A percentile compares a stretch with the other conserved stretches of the same genome.
These are phyloP conservation scores for Aspergillus conjunctus DNA, from an alignment of 495 filamentous ascomycete species.

Conservation along the genomic window DNA sequence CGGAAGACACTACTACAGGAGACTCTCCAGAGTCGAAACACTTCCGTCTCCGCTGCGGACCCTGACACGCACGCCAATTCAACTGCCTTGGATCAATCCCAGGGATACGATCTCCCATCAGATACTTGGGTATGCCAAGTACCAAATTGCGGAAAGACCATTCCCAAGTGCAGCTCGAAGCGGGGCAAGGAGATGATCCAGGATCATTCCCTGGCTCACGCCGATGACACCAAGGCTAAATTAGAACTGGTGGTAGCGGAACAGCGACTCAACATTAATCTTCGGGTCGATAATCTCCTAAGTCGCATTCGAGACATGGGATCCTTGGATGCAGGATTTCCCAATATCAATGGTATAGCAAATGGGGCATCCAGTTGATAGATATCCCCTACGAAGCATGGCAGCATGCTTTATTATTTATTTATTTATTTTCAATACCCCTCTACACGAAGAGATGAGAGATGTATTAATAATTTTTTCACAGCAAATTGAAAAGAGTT, in stretches of 20 bases:
- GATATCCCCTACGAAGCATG: constrained; percentile 13
- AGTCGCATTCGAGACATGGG: constrained; percentile 35
- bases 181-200: constrained; percentile 61
- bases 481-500: too few relatives aligned
- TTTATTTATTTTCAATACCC: constrained; percentile 7
- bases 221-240: constrained; percentile 61
- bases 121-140: constrained; percentile 73
- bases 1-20: constrained; percentile 43
- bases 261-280: constrained; percentile 41
- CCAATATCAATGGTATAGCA: constrained; percentile 11
- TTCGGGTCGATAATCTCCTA: constrained; percentile 45
- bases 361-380: constrained; percentile 15
- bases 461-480: not conserved
- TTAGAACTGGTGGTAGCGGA: constrained; percentile 57
- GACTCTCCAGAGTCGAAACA: constrained; percentile 33
- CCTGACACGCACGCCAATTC: constrained; percentile 30
- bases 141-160: constrained; percentile 64
- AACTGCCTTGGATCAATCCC: constrained; percentile 43
- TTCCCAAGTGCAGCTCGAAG: constrained; percentile 59
- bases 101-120: constrained; percentile 49
- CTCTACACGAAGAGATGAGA: constrained; percentile 10
- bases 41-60: constrained; percentile 25
- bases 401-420: not conserved
- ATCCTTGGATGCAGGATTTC: constrained; percentile 18
- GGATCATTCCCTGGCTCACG: constrained; percentile 67